Percentiles rank a stretch among this genome's conserved stretches.
Conservation (phyloP, 352 stramenopile genomes). For the Globisporangium irregulare region DNA sequence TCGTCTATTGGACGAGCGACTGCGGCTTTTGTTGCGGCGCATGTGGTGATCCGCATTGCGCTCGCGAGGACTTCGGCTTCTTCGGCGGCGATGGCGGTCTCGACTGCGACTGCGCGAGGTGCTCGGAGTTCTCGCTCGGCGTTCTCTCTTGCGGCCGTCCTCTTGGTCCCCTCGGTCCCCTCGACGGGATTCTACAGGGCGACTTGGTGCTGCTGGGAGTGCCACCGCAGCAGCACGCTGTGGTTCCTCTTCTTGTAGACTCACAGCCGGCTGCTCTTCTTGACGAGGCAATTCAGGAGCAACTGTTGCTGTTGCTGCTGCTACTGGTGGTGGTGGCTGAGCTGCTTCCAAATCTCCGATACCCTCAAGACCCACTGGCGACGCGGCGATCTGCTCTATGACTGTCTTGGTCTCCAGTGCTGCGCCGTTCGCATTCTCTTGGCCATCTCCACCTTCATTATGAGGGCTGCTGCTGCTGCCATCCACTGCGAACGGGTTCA, state of each 20-base stretch:
- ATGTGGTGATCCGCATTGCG: slow-evolving; percentile 2
- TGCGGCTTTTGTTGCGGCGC: slow-evolving; percentile 12
- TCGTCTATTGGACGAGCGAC: slow-evolving; percentile 18
- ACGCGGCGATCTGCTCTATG: neutral
- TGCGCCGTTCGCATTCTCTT: neutral
- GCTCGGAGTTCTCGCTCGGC: slow-evolving; percentile 12
- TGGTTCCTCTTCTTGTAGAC: neutral
- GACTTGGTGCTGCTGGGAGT: neutral
- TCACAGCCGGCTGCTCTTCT: neutral
- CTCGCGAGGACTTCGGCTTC: slow-evolving; percentile 18
- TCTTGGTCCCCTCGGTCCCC: neutral
- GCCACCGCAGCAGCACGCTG: neutral
- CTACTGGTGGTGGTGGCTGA: neutral
- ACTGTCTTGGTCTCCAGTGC: neutral
- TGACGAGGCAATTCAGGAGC: neutral
- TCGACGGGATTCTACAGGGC: neutral
- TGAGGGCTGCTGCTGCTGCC: slow-evolving; percentile 22
- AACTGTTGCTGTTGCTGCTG: neutral
- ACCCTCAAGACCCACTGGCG: slow-evolving; percentile 8
- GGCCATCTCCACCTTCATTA: slow-evolving; percentile 11
- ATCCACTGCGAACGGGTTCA: slow-evolving; percentile 64
- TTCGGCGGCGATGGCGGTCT: slow-evolving; percentile 17
- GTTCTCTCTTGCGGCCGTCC: neutral
- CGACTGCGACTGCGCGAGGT: slow-evolving; percentile 16
- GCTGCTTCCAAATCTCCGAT: neutral